These are phyloP conservation scores for Saccharomycopsis crataegensis DNA, from an alignment of 1,139 yeast species.

Conservation along the genomic window DNA sequence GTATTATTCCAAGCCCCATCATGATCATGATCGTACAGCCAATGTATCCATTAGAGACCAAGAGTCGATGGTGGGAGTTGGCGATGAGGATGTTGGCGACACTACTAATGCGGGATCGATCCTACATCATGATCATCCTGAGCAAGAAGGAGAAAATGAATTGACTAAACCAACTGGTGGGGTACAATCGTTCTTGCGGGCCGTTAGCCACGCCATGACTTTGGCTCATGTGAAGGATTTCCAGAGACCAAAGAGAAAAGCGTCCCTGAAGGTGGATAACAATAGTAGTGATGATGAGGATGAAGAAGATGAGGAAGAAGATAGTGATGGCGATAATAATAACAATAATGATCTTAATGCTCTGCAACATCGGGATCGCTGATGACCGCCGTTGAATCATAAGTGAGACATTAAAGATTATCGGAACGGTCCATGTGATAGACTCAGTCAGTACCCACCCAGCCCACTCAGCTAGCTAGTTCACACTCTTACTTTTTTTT, in stretches of 20 bases:
- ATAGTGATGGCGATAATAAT: background rate
- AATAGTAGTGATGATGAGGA: conserved; percentile 19
- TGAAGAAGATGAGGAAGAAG: conserved; percentile 18
- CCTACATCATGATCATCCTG: background rate
- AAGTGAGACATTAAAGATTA: no score
- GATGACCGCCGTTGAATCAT: no score
- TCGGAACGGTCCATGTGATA: no score
- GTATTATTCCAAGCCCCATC: background rate
- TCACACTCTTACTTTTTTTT: no score
- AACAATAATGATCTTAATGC: no score
- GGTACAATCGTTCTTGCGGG: conserved; percentile 33
- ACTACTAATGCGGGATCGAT: background rate
- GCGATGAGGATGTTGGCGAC: background rate
- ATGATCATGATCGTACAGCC: conserved; percentile 16
- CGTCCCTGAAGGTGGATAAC: conserved; percentile 30
- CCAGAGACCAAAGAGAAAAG: conserved; percentile 46
- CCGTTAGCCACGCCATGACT: conserved; percentile 56
- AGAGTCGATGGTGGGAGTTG: background rate
- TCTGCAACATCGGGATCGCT: no score
- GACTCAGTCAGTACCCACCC: no score
- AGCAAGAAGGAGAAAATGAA: background rate
- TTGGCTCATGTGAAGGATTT: conserved; percentile 86
- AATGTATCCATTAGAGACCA: background rate
- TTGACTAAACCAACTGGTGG: no score
- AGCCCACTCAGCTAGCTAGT: no score